Base-by-base conservation (phyloP, 2,329 filamentous ascomycete species). In the Fusarium agapanthi region DNA sequence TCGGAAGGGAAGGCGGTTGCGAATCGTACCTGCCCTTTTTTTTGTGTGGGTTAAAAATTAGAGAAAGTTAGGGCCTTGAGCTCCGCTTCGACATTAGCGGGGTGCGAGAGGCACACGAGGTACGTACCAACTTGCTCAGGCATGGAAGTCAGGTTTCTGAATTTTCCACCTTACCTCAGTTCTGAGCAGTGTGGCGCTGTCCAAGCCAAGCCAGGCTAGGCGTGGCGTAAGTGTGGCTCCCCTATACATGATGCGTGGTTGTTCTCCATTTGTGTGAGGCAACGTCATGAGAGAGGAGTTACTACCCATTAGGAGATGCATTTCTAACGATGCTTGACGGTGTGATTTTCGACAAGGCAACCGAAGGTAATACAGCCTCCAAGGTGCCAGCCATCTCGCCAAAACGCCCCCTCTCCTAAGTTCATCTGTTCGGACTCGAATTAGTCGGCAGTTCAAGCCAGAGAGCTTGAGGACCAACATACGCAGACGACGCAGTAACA, bases 41-140 rank as follows among this genome's bases (percentile, higher is more conserved):
- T 84, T 86, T 87, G 85, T 87, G 86, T 85, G 86, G 82, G 81
- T 82, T 83, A 82, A 82, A 83, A 82, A 82, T 34, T 59, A 50
- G 11, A 30, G 38, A 82, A 82, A 54, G 38, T 86, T 85, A 86
- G 84, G 84, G 84, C 84, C 84, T 79, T 43, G 56, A 67, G 65
- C 65, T 71, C 75, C 74, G 66, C 75, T 74, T 76, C 69, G 54
- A 65, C 34, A 50, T 43, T 43, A 66, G 48, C 43, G 48, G 61
- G 48, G 51, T 56, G 47, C 24, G 48, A 44, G 62, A 48, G 50
- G 14, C 24, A 47, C 57, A 40, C 40, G 43, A 57, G 59, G 56
- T 60, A 63, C 50, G 64, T 68, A 68, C 32, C 26, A 48, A 50
- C 20, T n/a, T 11, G 43, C 11, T 11, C n/a, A 35, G 32, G n/a